Conservation (phyloP, 805 yeast species). For the Schwanniomyces vanrijiae region DNA sequence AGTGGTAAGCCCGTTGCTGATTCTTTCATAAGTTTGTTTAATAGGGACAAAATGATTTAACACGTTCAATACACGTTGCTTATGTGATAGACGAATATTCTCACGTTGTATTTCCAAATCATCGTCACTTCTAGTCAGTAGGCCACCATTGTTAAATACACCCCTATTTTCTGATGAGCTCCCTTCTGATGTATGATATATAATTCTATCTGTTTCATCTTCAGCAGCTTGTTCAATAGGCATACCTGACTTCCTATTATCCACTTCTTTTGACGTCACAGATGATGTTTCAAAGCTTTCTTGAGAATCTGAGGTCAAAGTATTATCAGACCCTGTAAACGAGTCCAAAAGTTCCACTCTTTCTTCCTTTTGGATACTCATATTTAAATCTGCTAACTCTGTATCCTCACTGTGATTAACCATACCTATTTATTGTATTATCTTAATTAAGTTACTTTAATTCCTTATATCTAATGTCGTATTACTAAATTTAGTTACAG, state of each 20-base stretch:
- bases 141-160: background rate
- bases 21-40: conserved; percentile 42
- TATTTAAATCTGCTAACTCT: background rate
- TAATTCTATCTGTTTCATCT: conserved; percentile 14
- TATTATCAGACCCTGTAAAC: background rate
- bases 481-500: background rate
- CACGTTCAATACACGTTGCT: conserved; percentile 31
- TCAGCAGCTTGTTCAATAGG: conserved; percentile 5
- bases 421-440: background rate
- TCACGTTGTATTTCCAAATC: conserved; percentile 33
- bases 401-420: background rate
- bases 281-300: background rate
- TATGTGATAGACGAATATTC: conserved; percentile 21
- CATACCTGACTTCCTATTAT: conserved; percentile 7
- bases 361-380: background rate
- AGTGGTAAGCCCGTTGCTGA: conserved; percentile 40
- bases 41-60: conserved; percentile 36
- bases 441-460: background rate
- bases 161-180: conserved; percentile 10
- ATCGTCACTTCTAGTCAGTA: background rate
- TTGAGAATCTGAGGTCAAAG: background rate
- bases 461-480: background rate
- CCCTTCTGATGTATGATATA: conserved; percentile 16
- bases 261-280: background rate
- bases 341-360: background rate